Evolutionary conservation across 208 protist genomes (phyloP).

Genomic region (Lotmaria passim): DNA sequence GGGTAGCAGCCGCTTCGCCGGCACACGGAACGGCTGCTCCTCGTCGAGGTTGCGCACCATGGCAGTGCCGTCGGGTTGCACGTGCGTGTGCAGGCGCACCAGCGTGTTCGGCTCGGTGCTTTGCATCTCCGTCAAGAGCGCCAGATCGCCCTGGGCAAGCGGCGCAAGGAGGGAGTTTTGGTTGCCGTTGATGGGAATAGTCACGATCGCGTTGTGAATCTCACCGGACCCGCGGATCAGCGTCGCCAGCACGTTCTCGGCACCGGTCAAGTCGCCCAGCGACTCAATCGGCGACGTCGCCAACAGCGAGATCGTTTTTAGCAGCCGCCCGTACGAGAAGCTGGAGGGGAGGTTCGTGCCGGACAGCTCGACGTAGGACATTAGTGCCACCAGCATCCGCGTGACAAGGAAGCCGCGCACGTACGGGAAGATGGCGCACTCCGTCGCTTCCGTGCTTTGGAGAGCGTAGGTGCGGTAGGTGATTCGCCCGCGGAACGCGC

Average conservation of each 20-base stretch:
- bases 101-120: slow-evolving; percentile 31
- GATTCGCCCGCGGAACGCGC: slow-evolving; percentile 83
- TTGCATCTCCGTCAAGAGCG: slow-evolving; percentile 39
- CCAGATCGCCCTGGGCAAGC: slow-evolving; percentile 46
- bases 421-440: slow-evolving; percentile 73
- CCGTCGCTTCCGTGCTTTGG: slow-evolving; percentile 29
- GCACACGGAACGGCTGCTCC: slow-evolving; percentile 33
- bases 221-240: slow-evolving; percentile 46
- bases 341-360: not conserved
- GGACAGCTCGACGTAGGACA: slow-evolving; percentile 66
- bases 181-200: slow-evolving; percentile 40
- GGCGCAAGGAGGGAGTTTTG: slow-evolving; percentile 12
- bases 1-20: slow-evolving; percentile 46
- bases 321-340: slow-evolving; percentile 55
- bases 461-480: slow-evolving; percentile 72
- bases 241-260: slow-evolving; percentile 49
- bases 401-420: slow-evolving; percentile 79
- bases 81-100: slow-evolving; percentile 31
- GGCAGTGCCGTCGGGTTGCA: slow-evolving; percentile 38
- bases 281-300: slow-evolving; percentile 54
- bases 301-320: slow-evolving; percentile 46
- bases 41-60: slow-evolving; percentile 32
- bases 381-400: slow-evolving; percentile 86
- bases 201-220: slow-evolving; percentile 35
- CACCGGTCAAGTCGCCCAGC: slow-evolving; percentile 40